Evolutionary conservation across 306 rosid species (phyloP), one percentile per base, ranked within the genome.

Genomic region (Delonix regia): DNA sequence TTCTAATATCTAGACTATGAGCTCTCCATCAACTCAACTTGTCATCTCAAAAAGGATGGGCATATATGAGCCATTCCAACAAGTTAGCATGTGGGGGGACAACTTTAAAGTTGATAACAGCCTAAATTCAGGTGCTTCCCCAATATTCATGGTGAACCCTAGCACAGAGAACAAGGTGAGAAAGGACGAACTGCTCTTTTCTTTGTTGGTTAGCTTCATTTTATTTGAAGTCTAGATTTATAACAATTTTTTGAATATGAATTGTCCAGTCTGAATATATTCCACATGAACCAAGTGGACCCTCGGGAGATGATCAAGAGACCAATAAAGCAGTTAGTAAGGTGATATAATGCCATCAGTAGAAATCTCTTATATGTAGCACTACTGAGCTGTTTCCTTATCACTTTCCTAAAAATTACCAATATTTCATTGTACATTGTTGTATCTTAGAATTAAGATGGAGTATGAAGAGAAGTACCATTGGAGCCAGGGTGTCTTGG

Each of bases 51-150:
- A 88, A 80, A 76, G 77, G 76, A 88, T 94, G 94, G 94, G 91
- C 72, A 83, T 91, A 88, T 93, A 84, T 30, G 96, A 93, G 87
- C 89, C 98, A 59, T 88, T 96, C 84, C 85, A 81, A 75, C 97
- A 91, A 78, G 84, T 90, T 73, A 76, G 81, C 83, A 87, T 88
- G 89, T 96, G 97, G 98, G 86, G 82, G 25, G 93, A 86, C 67
- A 75, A 71, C 85, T 88, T 87, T 34, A 86, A 84, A 64, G 84
- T 80, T 75, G 92, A 90, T 60, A 72, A 71, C 4, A 69, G 83
- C 79, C 75, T 87, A 24, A 87, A 78, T 59, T 34, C 89, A 25
- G 75, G 73, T 45, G 75, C 88, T 81, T 84, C 90, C 21, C 67
- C 92, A 71, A 75, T 87, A 69, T 75, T 85, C 73, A 72, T 88